Conservation (phyloP, 257 asterid species). For the Solanum piurae region DNA sequence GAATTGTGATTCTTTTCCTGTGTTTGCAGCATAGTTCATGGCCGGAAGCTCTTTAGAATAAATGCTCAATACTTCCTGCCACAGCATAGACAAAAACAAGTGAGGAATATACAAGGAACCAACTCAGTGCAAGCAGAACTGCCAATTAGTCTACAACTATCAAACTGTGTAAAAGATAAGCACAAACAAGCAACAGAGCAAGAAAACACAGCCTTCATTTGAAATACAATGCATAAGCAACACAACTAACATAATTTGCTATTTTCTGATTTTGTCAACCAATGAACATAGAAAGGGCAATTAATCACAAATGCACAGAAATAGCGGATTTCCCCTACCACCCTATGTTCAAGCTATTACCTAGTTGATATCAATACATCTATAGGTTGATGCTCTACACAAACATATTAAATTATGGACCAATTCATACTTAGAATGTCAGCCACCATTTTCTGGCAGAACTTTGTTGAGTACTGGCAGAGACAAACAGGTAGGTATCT, state of each 20-base stretch:
- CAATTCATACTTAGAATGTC: neutral
- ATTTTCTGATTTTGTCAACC: neutral
- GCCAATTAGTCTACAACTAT: neutral
- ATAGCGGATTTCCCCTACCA: neutral
- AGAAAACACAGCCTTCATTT: neutral
- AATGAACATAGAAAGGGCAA: neutral
- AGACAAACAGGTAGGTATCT: neutral
- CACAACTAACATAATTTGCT: neutral
- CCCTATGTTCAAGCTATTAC: neutral
- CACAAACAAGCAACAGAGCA: neutral
- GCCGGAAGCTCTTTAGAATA: constrained; percentile 78
- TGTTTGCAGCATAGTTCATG: constrained; percentile 88
- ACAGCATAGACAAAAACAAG: neutral
- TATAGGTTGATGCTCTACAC: neutral
- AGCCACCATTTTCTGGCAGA: neutral
- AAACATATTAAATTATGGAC: neutral
- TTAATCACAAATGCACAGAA: neutral
- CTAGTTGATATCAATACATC: neutral
- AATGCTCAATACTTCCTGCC: constrained; percentile 60
- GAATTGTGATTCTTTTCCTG: constrained; percentile 79
- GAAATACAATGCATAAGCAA: neutral
- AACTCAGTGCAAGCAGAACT: neutral
- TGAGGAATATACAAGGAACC: neutral
- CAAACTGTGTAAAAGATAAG: neutral
- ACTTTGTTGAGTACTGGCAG: neutral